These are phyloP conservation scores for Kuraishia hungarica DNA, from an alignment of 805 yeast species.

Conservation along the genomic window DNA sequence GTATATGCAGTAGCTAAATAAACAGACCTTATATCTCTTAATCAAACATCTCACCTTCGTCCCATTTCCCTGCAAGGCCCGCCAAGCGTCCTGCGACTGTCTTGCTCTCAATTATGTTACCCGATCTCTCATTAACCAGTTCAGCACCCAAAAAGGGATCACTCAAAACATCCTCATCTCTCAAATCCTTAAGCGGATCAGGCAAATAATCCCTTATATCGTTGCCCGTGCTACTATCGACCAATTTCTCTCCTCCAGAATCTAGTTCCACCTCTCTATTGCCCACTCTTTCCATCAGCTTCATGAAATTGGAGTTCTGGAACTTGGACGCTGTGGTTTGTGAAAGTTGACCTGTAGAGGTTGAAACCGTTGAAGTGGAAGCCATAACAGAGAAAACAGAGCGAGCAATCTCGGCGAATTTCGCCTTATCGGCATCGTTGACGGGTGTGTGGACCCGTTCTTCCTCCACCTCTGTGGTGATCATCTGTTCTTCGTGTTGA, in stretches of 20 bases:
- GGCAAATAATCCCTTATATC: conserved; percentile 25
- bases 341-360: conserved; percentile 12
- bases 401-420: conserved; percentile 30
- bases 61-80: not conserved
- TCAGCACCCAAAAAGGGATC: conserved; percentile 1
- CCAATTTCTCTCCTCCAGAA: conserved; percentile 25
- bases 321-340: conserved; percentile 25
- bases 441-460: not conserved
- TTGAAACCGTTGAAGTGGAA: conserved; percentile 12
- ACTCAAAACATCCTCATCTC: conserved; percentile 10
- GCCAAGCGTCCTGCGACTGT: not conserved
- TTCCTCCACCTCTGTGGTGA: not conserved
- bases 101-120: not conserved
- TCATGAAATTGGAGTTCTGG: conserved; percentile 29
- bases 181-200: conserved; percentile 18
- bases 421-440: conserved; percentile 21
- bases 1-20: not conserved
- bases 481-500: conserved; percentile 6
- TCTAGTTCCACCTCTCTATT: conserved; percentile 29
- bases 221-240: conserved; percentile 23
- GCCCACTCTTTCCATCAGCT: conserved; percentile 31
- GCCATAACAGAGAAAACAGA: conserved; percentile 30
- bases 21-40: not conserved
- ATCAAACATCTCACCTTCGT: not conserved
- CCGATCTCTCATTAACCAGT: not conserved